Conservation (phyloP, 2,329 filamentous ascomycete genomes). For the Talaromyces sp. region DNA sequence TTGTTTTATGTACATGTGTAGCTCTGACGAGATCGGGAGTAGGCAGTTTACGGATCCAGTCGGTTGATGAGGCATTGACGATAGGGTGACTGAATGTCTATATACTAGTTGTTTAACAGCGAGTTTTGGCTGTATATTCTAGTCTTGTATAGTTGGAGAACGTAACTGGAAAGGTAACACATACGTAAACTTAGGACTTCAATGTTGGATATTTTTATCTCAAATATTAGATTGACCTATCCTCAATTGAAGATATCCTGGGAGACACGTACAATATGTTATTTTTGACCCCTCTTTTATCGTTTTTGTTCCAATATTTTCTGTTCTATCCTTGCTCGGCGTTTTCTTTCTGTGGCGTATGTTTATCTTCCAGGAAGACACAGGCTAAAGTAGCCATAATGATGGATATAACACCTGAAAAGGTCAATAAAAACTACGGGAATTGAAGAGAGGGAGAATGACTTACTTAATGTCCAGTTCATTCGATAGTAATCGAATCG, state of each 20-base stretch:
- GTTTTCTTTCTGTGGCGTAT: neutral
- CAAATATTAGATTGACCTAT: too few species aligned
- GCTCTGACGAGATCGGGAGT: too few species aligned
- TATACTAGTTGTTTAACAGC: too few species aligned
- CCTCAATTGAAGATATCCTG: neutral
- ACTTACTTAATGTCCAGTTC: conserved; percentile 5
- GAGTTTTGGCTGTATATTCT: too few species aligned
- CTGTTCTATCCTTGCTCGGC: neutral
- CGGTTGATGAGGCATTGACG: too few species aligned
- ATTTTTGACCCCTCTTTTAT: neutral
- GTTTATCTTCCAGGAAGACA: neutral
- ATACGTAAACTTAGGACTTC: too few species aligned
- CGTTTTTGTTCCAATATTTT: neutral
- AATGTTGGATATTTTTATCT: too few species aligned
- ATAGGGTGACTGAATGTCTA: too few species aligned
- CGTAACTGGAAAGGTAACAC: too few species aligned
- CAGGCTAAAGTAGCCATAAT: neutral
- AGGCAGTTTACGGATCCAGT: too few species aligned
- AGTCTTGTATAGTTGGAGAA: too few species aligned
- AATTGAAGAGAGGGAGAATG: neutral
- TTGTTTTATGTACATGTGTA: too few species aligned
- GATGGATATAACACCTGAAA: neutral
- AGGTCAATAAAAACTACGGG: neutral
- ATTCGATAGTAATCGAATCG: conserved; percentile 9
- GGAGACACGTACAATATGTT: neutral